Evolutionary conservation across 176 grass and related monocot genomes (phyloP).

Genomic region (Thinopyrum elongatum): DNA sequence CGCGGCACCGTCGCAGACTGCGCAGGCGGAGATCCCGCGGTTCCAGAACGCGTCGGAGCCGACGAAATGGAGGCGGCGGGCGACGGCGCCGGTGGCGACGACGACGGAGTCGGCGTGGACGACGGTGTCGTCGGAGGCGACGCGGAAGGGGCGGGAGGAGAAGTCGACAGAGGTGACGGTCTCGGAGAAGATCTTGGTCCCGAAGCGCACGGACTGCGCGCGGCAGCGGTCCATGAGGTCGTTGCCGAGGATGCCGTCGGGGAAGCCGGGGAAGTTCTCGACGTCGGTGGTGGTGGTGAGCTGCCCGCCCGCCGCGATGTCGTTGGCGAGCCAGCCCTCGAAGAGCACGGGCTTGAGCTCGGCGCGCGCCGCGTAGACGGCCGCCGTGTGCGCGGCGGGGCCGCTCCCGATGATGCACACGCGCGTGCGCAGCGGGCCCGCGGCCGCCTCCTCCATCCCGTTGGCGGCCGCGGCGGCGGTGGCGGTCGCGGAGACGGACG

Average conservation of each 20-base stretch:
- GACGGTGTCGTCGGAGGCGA: conserved; percentile 57
- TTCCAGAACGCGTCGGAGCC: conserved; percentile 87
- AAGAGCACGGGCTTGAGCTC: conserved; percentile 80
- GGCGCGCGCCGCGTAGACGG: conserved; percentile 81
- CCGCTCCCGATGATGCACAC: conserved; percentile 97
- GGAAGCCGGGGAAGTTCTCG: conserved; percentile 95
- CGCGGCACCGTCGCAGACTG: conserved; percentile 93
- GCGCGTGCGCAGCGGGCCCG: conserved; percentile 54
- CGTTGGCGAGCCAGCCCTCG: conserved; percentile 95
- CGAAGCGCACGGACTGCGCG: conserved; percentile 62
- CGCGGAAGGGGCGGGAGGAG: conserved; percentile 63
- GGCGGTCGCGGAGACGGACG: conserved; percentile 7
- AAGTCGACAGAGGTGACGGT: conserved; percentile 85
- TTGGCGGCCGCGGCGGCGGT: conserved; percentile 19
- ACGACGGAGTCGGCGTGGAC: conserved; percentile 73
- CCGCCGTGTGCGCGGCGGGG: conserved; percentile 84
- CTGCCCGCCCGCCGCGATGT: conserved; percentile 89
- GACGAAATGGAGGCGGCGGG: conserved; percentile 69
- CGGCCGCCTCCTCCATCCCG: conserved; percentile 55
- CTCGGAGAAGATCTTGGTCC: conserved; percentile 72
- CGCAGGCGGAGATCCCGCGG: conserved; percentile 90
- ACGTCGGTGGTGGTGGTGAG: conserved; percentile 99
- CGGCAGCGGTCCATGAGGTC: conserved; percentile 88
- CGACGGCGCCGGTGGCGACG: conserved; percentile 84
- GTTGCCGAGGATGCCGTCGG: conserved; percentile 72